Percentiles rank a stretch among this genome's conserved stretches.
phyloP scores from a whole-genome alignment of 2,329 filamentous ascomycete genomes.

The Coniochaeta sp. region DNA sequence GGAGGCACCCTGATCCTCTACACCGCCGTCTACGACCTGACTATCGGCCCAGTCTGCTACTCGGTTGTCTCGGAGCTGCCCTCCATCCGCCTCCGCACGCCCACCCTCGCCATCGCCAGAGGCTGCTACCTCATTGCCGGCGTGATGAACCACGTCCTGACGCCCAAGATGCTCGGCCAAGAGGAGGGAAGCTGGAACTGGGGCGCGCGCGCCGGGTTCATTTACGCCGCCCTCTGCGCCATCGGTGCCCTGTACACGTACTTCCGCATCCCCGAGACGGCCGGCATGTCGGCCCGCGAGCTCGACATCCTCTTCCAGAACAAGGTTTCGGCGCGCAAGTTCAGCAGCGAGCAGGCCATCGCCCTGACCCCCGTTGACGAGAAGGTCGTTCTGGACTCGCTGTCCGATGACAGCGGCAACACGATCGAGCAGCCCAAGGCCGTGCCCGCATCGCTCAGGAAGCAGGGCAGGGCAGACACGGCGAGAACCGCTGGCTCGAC shows the following conservation, averaged over 20 bases:
- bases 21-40: constrained; percentile 16
- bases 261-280: constrained; percentile 16
- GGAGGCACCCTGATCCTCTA: constrained; percentile 15
- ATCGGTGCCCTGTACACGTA: constrained; percentile 26
- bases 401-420: background rate
- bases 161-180: constrained; percentile 14
- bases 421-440: background rate
- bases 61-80: constrained; percentile 17
- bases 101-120: constrained; percentile 14
- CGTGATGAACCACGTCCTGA: constrained; percentile 15
- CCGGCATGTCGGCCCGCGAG: constrained; percentile 13
- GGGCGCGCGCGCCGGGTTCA: constrained; percentile 14
- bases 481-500: background rate
- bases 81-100: constrained; percentile 14
- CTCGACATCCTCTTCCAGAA: constrained; percentile 17
- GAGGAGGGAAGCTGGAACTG: constrained; percentile 10
- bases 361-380: background rate
- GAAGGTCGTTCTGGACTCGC: background rate
- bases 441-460: background rate
- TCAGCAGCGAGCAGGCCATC: constrained; percentile 6
- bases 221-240: constrained; percentile 28
- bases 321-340: constrained; percentile 11
- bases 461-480: background rate
- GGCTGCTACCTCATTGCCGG: constrained; percentile 13
- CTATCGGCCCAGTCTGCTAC: constrained; percentile 18